A percentile compares a stretch with the other conserved stretches of the same genome.
Conservation (phyloP, 106 monocot species). For the Dendrobium nobile region DNA sequence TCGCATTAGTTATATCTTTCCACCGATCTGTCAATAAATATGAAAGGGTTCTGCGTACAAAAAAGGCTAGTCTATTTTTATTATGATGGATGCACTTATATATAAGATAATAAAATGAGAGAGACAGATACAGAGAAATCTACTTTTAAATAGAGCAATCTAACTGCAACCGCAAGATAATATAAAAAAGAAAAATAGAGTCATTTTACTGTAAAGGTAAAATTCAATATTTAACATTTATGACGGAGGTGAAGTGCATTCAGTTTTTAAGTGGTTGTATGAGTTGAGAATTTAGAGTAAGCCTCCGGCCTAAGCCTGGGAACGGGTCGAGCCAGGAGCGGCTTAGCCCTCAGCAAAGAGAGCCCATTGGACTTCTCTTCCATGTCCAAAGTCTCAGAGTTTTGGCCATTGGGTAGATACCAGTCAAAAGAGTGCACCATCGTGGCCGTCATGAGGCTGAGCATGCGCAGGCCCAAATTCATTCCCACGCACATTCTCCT, state of each 20-base stretch:
- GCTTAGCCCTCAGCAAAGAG: slow-evolving; percentile 18
- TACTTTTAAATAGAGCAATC: too few relatives aligned
- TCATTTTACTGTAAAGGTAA: too few relatives aligned
- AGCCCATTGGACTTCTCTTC: slow-evolving; percentile 30
- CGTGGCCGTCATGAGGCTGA: slow-evolving; percentile 30
- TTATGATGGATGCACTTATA: too few relatives aligned
- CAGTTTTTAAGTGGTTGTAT: not conserved
- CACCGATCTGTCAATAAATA: too few relatives aligned
- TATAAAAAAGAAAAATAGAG: too few relatives aligned
- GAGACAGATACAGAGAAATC: too few relatives aligned
- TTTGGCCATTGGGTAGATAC: slow-evolving; percentile 18
- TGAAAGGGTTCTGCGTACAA: too few relatives aligned
- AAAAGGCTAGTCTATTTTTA: too few relatives aligned
- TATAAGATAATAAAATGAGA: too few relatives aligned
- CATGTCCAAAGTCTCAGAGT: slow-evolving; percentile 25
- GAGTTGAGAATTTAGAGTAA: not conserved
- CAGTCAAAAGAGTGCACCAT: slow-evolving; percentile 41
- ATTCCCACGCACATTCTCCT: slow-evolving; percentile 43
- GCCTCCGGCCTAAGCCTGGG: slow-evolving; percentile 20
- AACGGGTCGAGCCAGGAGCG: slow-evolving; percentile 16
- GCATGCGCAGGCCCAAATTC: slow-evolving; percentile 39
- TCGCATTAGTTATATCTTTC: not conserved
- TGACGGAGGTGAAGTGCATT: not conserved
- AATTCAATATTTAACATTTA: too few relatives aligned
- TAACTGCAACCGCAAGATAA: too few relatives aligned